A percentile compares a stretch with the other conserved stretches of the same genome.
Conservation (phyloP, 805 yeast genomes). For the Pichia insulana region DNA sequence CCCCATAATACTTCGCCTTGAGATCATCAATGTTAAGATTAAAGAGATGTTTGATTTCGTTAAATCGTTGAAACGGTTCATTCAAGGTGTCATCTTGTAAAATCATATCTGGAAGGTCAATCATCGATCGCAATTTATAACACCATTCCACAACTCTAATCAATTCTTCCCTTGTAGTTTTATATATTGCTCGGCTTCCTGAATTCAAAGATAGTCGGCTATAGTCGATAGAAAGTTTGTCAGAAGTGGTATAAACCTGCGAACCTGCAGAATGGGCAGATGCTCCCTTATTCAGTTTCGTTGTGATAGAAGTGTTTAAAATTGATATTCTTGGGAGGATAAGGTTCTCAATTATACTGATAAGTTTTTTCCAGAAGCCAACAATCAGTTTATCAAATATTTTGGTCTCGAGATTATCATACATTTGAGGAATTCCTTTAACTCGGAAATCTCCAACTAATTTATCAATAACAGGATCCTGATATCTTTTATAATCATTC, state of each 20-base stretch:
- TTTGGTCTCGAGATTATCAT: constrained; percentile 25
- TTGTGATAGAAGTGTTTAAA: constrained; percentile 6
- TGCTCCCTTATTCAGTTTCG: constrained; percentile 10
- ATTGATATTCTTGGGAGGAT: constrained; percentile 51
- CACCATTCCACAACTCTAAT: constrained; percentile 27
- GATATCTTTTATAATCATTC: constrained; percentile 15
- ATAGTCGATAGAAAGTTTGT: neutral
- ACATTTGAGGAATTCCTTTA: constrained; percentile 19
- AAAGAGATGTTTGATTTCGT: constrained; percentile 13
- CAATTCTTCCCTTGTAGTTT: constrained; percentile 19
- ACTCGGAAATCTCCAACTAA: constrained; percentile 19
- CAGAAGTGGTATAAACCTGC: neutral
- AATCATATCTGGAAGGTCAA: constrained; percentile 21
- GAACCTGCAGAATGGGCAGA: neutral
- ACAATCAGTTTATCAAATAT: constrained; percentile 23
- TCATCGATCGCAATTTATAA: constrained; percentile 22
- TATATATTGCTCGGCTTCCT: neutral
- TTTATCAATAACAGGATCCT: constrained; percentile 19
- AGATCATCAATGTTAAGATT: constrained; percentile 13
- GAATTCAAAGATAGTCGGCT: neutral
- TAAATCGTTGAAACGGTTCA: constrained; percentile 18
- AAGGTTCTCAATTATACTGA: constrained; percentile 60
- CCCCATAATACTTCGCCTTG: constrained; percentile 14
- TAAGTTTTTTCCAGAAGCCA: constrained; percentile 71
- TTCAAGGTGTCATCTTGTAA: constrained; percentile 15